These are phyloP conservation scores for Neurospora sp. DNA, from an alignment of 2,329 filamentous ascomycete genomes.

Conservation along the genomic window DNA sequence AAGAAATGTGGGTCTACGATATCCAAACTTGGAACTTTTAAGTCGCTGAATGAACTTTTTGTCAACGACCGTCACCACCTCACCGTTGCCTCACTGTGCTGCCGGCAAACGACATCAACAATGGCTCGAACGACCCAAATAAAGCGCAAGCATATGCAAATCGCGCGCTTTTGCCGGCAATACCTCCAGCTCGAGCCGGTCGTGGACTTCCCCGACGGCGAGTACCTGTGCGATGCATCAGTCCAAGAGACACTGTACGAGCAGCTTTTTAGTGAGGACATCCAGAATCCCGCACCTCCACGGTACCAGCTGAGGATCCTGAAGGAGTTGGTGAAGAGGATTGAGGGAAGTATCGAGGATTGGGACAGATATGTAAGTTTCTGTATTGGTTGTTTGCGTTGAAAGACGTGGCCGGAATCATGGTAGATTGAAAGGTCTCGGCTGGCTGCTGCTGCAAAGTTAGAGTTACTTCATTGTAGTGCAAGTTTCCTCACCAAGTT, in stretches of 20 bases:
- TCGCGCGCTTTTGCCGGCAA: conserved; percentile 55
- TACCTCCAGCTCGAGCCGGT: conserved; percentile 65
- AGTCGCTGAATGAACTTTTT: not conserved
- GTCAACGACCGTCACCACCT: not conserved
- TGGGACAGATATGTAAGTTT: conserved; percentile 78
- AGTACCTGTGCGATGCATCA: conserved; percentile 46
- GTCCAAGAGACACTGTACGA: conserved; percentile 60
- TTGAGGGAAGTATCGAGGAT: conserved; percentile 68
- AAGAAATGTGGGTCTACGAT: not conserved
- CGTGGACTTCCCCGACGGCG: conserved; percentile 53
- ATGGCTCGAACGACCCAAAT: not conserved
- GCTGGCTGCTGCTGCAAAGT: not conserved
- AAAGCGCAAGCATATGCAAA: conserved; percentile 1
- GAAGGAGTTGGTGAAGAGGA: conserved; percentile 59
- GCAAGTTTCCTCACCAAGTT: conserved; percentile 14
- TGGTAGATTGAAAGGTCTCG: not conserved
- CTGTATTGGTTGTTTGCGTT: conserved; percentile 1
- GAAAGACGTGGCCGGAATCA: conserved; percentile 1
- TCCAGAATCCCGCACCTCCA: conserved; percentile 51
- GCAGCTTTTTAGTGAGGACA: conserved; percentile 53
- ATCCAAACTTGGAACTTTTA: not conserved
- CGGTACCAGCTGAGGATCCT: conserved; percentile 64
- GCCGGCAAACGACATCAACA: not conserved
- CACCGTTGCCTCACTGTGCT: not conserved
- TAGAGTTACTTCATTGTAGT: not conserved